These are phyloP conservation scores for Mycotypha africana DNA, from an alignment of 371 early-diverging fungal species.

Conservation along the genomic window DNA sequence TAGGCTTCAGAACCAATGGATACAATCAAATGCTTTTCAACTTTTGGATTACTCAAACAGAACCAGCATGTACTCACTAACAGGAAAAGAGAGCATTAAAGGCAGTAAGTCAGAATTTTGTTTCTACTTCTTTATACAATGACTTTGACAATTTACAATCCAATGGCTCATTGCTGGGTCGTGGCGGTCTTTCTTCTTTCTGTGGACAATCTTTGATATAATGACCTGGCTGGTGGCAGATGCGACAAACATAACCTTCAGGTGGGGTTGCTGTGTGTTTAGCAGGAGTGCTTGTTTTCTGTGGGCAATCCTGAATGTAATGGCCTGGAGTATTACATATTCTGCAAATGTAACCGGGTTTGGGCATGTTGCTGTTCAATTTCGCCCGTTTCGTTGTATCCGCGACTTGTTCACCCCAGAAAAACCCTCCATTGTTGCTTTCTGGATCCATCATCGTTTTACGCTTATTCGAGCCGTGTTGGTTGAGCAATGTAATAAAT, in stretches of 20 bases:
- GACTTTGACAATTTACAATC: too few species aligned
- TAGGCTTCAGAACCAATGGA: slow-evolving; percentile 72
- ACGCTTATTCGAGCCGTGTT: slow-evolving; percentile 21
- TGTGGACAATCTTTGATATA: slow-evolving; percentile 60
- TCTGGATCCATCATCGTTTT: slow-evolving; percentile 23
- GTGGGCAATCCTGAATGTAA: slow-evolving; percentile 24
- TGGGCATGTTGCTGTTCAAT: slow-evolving; percentile 13
- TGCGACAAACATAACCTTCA: slow-evolving; percentile 51
- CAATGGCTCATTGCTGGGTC: too few species aligned
- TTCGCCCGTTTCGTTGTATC: slow-evolving; percentile 25
- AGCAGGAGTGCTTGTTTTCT: too few species aligned
- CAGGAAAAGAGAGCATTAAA: too few species aligned
- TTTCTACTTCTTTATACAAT: too few species aligned
- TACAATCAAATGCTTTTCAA: slow-evolving; percentile 76
- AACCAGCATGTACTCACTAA: slow-evolving; percentile 76
- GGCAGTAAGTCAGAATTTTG: too few species aligned
- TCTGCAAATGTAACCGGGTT: slow-evolving; percentile 46
- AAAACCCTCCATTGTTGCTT: slow-evolving; percentile 21
- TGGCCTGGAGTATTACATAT: slow-evolving; percentile 47
- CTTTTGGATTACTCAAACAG: slow-evolving; percentile 74
- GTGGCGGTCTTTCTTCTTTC: background rate
- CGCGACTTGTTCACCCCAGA: slow-evolving; percentile 37
- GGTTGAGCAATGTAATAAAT: slow-evolving; percentile 27
- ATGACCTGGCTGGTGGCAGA: slow-evolving; percentile 57
- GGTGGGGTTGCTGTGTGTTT: slow-evolving; percentile 18